These are phyloP conservation scores for Boletus albobrunnescens DNA, from an alignment of 1,284 basidiomycete genomes.

Conservation along the genomic window DNA sequence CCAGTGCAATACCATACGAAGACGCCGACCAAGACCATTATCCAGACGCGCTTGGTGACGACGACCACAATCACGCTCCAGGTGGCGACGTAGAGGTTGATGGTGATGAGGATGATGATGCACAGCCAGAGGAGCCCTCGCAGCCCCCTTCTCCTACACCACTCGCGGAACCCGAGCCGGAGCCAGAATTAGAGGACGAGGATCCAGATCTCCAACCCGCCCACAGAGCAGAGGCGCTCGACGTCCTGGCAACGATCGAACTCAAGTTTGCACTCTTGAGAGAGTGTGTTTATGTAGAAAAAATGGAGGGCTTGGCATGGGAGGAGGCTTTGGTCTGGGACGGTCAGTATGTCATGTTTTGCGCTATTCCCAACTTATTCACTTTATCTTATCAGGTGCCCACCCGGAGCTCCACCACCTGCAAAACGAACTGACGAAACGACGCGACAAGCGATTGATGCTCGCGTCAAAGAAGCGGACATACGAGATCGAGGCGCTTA, in stretches of 20 bases:
- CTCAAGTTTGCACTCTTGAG: constrained; percentile 72
- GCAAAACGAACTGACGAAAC: constrained; percentile 65
- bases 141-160: constrained; percentile 26
- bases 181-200: constrained; percentile 33
- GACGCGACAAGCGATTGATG: constrained; percentile 70
- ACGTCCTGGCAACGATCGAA: constrained; percentile 72
- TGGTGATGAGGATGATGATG: constrained; percentile 38
- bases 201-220: constrained; percentile 69
- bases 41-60: constrained; percentile 23
- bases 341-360: constrained; percentile 41
- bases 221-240: constrained; percentile 74
- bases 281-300: constrained; percentile 74
- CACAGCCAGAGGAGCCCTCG: constrained; percentile 25
- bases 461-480: constrained; percentile 67
- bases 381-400: constrained; percentile 43
- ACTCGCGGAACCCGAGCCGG: constrained; percentile 22
- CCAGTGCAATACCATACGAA: constrained; percentile 16
- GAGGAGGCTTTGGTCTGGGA: constrained; percentile 67
- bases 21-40: constrained; percentile 29
- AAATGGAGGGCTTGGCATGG: constrained; percentile 76
- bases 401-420: constrained; percentile 83
- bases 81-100: constrained; percentile 35
- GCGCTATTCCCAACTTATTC: constrained; percentile 4
- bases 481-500: constrained; percentile 57
- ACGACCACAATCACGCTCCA: constrained; percentile 21